These are phyloP conservation scores for Atalantia buxifolia DNA, from an alignment of 345 rosid species.

Conservation along the genomic window DNA sequence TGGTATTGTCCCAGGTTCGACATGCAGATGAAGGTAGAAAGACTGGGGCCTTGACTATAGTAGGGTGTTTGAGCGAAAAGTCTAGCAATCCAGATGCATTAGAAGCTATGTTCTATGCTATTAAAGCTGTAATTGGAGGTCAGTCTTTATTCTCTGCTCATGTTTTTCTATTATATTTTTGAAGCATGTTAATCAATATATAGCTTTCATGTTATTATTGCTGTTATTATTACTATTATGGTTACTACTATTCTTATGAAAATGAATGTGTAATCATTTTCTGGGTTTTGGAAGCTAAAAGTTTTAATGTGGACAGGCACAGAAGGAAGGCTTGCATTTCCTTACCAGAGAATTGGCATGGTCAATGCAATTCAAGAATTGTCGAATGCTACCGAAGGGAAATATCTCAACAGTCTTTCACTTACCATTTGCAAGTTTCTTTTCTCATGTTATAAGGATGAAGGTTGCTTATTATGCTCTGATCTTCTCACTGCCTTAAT, in stretches of 20 bases:
- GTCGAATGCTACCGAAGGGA: conserved; percentile 82
- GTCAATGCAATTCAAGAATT: conserved; percentile 74
- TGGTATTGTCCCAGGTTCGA: conserved; percentile 74
- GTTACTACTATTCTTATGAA: not conserved
- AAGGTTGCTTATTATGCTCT: conserved; percentile 48
- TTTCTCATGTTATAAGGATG: conserved; percentile 69
- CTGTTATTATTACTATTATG: not conserved
- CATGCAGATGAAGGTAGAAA: conserved; percentile 90
- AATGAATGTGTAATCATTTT: conserved; percentile 5
- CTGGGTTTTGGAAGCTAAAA: conserved; percentile 13
- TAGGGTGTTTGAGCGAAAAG: conserved; percentile 65
- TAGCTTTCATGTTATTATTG: not conserved
- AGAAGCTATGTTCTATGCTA: conserved; percentile 71
- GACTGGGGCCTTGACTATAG: conserved; percentile 58
- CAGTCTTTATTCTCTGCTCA: conserved; percentile 17
- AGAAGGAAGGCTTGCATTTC: conserved; percentile 89
- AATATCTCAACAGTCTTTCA: conserved; percentile 63
- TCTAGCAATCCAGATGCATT: conserved; percentile 92
- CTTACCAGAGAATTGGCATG: conserved; percentile 92
- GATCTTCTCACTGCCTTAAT: conserved; percentile 3
- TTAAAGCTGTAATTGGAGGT: conserved; percentile 93
- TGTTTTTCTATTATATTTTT: not conserved
- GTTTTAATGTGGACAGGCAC: conserved; percentile 55
- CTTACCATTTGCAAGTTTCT: conserved; percentile 55
- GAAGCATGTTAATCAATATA: not conserved